These are phyloP conservation scores for Botryosphaeria dothidea DNA, from an alignment of 2,329 filamentous ascomycete species.

Conservation along the genomic window DNA sequence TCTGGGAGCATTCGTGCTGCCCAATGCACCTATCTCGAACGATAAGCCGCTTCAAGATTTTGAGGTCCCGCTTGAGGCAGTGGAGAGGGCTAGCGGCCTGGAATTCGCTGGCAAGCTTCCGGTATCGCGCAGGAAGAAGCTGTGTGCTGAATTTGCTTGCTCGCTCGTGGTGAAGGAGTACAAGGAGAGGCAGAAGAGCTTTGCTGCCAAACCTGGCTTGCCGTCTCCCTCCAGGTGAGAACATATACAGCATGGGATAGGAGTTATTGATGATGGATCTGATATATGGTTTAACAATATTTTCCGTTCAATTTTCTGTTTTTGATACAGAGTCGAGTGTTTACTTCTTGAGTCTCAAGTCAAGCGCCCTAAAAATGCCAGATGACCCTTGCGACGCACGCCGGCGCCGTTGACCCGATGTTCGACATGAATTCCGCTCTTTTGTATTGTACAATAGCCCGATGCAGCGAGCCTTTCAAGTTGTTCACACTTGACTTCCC, in stretches of 20 bases:
- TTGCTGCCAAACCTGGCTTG: constrained; percentile 27
- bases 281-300: background rate
- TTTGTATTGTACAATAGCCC: constrained; percentile 7
- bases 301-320: background rate
- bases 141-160: constrained; percentile 87
- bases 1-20: constrained; percentile 90
- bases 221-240: background rate
- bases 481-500: no score
- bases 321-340: background rate
- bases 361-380: background rate
- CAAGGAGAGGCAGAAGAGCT: constrained; percentile 56
- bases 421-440: background rate
- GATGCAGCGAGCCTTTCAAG: background rate
- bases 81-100: constrained; percentile 88
- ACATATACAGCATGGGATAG: background rate
- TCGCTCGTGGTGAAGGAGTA: constrained; percentile 82
- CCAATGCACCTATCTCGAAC: constrained; percentile 87
- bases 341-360: background rate
- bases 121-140: constrained; percentile 67
- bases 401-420: background rate
- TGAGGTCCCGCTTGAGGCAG: constrained; percentile 88
- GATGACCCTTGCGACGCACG: background rate
- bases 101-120: constrained; percentile 87
- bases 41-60: constrained; percentile 86
- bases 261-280: background rate